Percentiles rank a stretch among this genome's conserved stretches.
Evolutionary conservation across 2,329 filamentous ascomycete genomes (phyloP).

Genomic region (Ceratocystis cubensis): DNA sequence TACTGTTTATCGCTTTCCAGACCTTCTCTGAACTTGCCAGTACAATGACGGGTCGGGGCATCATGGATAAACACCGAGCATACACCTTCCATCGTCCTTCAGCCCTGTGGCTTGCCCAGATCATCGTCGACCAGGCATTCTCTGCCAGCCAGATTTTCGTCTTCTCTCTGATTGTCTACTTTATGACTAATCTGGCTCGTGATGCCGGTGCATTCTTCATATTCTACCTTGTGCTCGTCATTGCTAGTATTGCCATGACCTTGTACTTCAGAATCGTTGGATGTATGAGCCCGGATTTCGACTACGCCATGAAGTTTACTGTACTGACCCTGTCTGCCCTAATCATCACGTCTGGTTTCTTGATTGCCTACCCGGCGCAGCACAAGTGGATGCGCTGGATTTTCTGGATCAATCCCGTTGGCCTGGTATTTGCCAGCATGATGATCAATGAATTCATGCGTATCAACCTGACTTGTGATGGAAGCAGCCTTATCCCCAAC

Average conservation of each 20-base stretch:
- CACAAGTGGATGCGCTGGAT: conserved; percentile 72
- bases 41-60: conserved; percentile 62
- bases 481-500: conserved; percentile 55
- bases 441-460: conserved; percentile 79
- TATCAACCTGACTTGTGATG: conserved; percentile 55
- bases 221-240: conserved; percentile 58
- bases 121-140: conserved; percentile 65
- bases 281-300: conserved; percentile 65
- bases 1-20: conserved; percentile 80
- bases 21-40: conserved; percentile 65
- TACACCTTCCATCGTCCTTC: conserved; percentile 76
- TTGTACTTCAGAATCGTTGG: conserved; percentile 66
- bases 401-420: conserved; percentile 63
- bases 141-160: conserved; percentile 56
- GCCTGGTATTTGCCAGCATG: conserved; percentile 60
- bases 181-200: conserved; percentile 58
- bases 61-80: conserved; percentile 73
- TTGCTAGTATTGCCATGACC: conserved; percentile 59
- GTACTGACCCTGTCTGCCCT: conserved; percentile 71
- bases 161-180: conserved; percentile 66
- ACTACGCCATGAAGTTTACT: conserved; percentile 73
- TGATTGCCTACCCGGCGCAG: conserved; percentile 65
- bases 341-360: conserved; percentile 66
- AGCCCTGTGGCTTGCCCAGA: conserved; percentile 72
- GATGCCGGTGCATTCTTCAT: conserved; percentile 67